A percentile compares a stretch with the other conserved stretches of the same genome.
Evolutionary conservation across 257 asterid species (phyloP).

Genomic region (Solanum pimpinellifolium): DNA sequence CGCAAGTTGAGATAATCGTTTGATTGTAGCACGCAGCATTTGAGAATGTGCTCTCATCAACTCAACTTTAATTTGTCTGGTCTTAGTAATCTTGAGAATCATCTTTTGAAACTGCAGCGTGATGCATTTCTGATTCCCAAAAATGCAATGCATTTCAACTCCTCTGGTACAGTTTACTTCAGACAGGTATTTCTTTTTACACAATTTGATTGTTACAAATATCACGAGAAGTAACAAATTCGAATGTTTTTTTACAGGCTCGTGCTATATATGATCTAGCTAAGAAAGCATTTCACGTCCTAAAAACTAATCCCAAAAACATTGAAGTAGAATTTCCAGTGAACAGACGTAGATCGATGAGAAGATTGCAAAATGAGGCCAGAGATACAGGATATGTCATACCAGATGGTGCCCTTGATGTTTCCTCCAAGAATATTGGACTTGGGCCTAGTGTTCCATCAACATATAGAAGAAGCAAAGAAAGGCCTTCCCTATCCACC

Average conservation of each 20-base stretch:
- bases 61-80: not conserved
- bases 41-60: not conserved
- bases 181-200: slow-evolving; percentile 39
- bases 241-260: slow-evolving; percentile 30
- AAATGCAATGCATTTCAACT: slow-evolving; percentile 87
- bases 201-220: not conserved
- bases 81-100: not conserved
- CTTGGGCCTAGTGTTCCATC: slow-evolving; percentile 13
- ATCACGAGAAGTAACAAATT: not conserved
- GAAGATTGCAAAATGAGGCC: slow-evolving; percentile 29
- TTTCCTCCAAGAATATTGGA: slow-evolving; percentile 3
- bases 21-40: not conserved
- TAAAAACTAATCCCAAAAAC: slow-evolving; percentile 47
- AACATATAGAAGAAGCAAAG: slow-evolving; percentile 5
- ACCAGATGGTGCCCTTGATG: not conserved
- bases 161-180: slow-evolving; percentile 53
- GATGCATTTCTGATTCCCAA: slow-evolving; percentile 74
- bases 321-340: slow-evolving; percentile 50
- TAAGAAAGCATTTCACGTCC: slow-evolving; percentile 61
- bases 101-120: slow-evolving; percentile 37
- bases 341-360: slow-evolving; percentile 59
- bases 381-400: slow-evolving; percentile 15
- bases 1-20: not conserved
- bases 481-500: slow-evolving; percentile 1
- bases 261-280: slow-evolving; percentile 71